phyloP scores from a whole-genome alignment of 176 grass and related monocot genomes.

The Zoysia pacifica region DNA sequence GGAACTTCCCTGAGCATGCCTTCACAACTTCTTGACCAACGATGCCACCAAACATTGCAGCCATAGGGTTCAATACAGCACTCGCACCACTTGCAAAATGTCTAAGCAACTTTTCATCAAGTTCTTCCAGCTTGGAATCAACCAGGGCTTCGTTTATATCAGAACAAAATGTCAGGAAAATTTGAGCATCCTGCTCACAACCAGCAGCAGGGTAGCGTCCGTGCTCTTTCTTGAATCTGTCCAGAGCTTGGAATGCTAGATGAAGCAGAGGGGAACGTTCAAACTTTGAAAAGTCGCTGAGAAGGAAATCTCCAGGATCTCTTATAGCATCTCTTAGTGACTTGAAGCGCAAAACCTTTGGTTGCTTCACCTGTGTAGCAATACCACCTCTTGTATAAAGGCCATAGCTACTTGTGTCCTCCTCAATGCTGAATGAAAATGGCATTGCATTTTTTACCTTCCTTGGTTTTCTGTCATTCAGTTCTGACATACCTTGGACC shows the following conservation, averaged over 20 bases:
- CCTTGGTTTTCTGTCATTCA: slow-evolving; percentile 73
- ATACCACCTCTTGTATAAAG: slow-evolving; percentile 62
- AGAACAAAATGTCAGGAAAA: slow-evolving; percentile 47
- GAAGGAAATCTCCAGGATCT: slow-evolving; percentile 73
- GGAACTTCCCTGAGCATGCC: slow-evolving; percentile 75
- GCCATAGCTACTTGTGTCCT: slow-evolving; percentile 61
- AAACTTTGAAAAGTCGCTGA: slow-evolving; percentile 70
- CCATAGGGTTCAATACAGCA: slow-evolving; percentile 81
- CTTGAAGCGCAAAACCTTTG: slow-evolving; percentile 69
- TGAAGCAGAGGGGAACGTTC: slow-evolving; percentile 63
- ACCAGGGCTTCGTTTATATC: slow-evolving; percentile 51
- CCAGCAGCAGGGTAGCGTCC: slow-evolving; percentile 49
- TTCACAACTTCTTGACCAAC: slow-evolving; percentile 85
- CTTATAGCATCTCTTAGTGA: slow-evolving; percentile 63
- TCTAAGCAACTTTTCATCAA: slow-evolving; percentile 54
- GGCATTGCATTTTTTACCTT: slow-evolving; percentile 66
- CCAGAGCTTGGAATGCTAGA: slow-evolving; percentile 65
- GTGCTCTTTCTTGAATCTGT: slow-evolving; percentile 62
- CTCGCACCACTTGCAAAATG: slow-evolving; percentile 65
- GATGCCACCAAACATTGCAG: slow-evolving; percentile 80
- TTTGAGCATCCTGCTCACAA: slow-evolving; percentile 62
- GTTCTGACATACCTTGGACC: slow-evolving; percentile 64
- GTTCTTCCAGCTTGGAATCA: slow-evolving; percentile 37
- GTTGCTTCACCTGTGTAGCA: slow-evolving; percentile 65
- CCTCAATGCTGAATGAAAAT: slow-evolving; percentile 62